Evolutionary conservation across 345 rosid species (phyloP), one percentile per base, ranked within the genome.

Genomic region (Lumnitzera racemosa): DNA sequence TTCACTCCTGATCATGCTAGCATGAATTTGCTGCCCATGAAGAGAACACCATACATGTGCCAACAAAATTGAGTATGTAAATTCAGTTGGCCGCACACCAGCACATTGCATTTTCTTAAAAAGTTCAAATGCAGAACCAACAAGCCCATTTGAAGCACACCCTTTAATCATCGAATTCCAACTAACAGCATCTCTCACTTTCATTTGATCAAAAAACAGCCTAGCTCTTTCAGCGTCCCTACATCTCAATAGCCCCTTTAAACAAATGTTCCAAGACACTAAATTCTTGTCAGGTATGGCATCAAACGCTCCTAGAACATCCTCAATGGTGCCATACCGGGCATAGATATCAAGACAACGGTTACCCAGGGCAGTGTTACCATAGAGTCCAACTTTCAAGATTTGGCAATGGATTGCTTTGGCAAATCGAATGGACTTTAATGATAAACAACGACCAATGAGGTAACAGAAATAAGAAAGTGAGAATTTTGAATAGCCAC

Each of bases 161-260:
- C 88, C 84, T 15, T 78, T 74, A 47, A 83, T 76, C 83, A 87
- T 80, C 6, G 88, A 81, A 59, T 90, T 90, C 88, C 85, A 85
- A 62, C 80, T 80, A 24, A 83, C 88, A 56, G 76, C 81, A 77
- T 90, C 91, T 56, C 83, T 65, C 15, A 70, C 78, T 14, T 88
- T 87, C 83, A 87, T 87, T 78, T 72, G 78, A 57, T 83, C 91
- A 54, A 90, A 90, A 83, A 81, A 0, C 4, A 12, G 27, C 11
- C 77, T 52, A 13, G 84, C 91, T 15, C 27, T 2, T 7, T 17
- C 52, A 13, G 70, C 36, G 47, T 57, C 63, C 15, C 78, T 76
- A 15, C 53, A 65, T 25, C 66, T 66, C 0, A 74, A 12, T 61
- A 83, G 4, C 11, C 82, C 87, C 15, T 68, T 82, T 51, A 87